Evolutionary conservation across 1,139 yeast genomes (phyloP).

Genomic region (Suhomyces coccinellae): DNA sequence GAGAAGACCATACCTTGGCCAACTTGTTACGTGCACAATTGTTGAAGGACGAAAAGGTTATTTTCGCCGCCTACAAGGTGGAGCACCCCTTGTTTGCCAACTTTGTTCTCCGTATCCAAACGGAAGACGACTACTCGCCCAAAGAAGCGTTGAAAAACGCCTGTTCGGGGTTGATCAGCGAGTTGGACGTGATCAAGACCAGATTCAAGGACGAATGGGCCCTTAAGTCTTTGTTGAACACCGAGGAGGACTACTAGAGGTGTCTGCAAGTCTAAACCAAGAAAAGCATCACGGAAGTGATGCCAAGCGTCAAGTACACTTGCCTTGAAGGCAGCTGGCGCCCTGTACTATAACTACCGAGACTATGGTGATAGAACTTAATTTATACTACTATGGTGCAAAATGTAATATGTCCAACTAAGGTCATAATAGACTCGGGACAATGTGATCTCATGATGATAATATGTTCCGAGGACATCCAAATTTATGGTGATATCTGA

Average conservation of each 20-base stretch:
- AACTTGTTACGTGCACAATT: slow-evolving; percentile 85
- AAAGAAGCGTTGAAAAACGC: slow-evolving; percentile 88
- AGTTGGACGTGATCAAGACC: slow-evolving; percentile 68
- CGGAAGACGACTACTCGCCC: slow-evolving; percentile 93
- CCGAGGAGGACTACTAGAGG: slow-evolving; percentile 44
- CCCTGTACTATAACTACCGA: slow-evolving; percentile 4
- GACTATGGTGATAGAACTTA: background rate
- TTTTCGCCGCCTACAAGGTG: slow-evolving; percentile 95
- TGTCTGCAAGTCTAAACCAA: no score
- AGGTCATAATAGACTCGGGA: no score
- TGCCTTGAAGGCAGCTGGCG: background rate
- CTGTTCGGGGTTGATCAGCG: slow-evolving; percentile 77
- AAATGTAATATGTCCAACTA: background rate
- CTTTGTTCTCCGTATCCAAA: slow-evolving; percentile 89
- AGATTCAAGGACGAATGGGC: slow-evolving; percentile 93
- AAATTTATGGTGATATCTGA: no score
- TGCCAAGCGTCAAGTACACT: no score
- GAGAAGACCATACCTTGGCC: slow-evolving; percentile 97
- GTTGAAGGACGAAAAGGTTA: slow-evolving; percentile 78
- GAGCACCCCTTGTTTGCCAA: slow-evolving; percentile 97
- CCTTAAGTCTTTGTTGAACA: slow-evolving; percentile 68
- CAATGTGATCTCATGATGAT: no score
- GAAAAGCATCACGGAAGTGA: no score
- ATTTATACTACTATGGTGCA: background rate
- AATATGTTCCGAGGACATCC: no score